Conservation (phyloP, 2,329 filamentous ascomycete genomes). For the Xylaria sp. region DNA sequence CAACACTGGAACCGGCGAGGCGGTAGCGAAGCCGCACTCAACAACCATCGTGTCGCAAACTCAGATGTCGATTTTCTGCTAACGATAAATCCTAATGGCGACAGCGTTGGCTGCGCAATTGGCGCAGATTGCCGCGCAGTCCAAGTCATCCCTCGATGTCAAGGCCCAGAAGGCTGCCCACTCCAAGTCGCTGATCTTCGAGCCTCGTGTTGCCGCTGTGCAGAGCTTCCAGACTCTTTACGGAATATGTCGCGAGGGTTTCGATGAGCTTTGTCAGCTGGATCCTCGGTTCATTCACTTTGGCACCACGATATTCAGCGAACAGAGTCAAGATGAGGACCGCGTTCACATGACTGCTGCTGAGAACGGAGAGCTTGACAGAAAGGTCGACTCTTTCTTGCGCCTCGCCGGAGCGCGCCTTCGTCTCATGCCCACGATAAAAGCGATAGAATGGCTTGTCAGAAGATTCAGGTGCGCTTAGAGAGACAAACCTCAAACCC, state of each 20-base stretch:
- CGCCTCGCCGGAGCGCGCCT: conserved; percentile 77
- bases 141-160: conserved; percentile 87
- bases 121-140: conserved; percentile 87
- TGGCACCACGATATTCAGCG: conserved; percentile 82
- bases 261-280: conserved; percentile 86
- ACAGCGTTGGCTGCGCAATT: conserved; percentile 92
- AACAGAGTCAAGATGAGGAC: conserved; percentile 89
- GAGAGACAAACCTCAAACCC: neutral
- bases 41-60: neutral
- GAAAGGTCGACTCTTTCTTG: conserved; percentile 80
- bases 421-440: conserved; percentile 84
- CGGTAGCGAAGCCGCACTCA: neutral
- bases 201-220: conserved; percentile 78
- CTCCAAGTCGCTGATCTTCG: conserved; percentile 94
- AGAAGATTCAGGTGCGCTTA: conserved; percentile 78
- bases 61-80: conserved; percentile 17
- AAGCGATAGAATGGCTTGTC: conserved; percentile 93
- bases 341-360: conserved; percentile 79
- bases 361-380: conserved; percentile 83
- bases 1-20: neutral
- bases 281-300: conserved; percentile 81
- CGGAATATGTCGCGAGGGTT: conserved; percentile 85
- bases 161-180: conserved; percentile 92
- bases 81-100: conserved; percentile 61
- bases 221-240: conserved; percentile 93